These are phyloP conservation scores for Cystofilobasidium bisporidii DNA, from an alignment of 768 basidiomycete species.

Conservation along the genomic window DNA sequence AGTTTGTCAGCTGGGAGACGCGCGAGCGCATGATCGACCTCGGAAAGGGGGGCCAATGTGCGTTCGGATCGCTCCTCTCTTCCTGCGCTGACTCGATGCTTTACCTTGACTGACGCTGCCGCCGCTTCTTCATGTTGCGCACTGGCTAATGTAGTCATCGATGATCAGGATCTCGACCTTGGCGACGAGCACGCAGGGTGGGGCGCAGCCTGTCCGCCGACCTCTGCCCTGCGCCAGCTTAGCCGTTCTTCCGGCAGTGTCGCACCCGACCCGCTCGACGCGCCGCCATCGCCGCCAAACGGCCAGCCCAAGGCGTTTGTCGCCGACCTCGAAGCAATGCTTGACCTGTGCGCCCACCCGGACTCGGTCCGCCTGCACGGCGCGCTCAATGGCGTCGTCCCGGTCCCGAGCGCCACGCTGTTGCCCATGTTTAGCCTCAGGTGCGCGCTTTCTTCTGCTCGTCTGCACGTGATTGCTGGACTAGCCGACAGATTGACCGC, in stretches of 20 bases:
- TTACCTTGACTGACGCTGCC: no score
- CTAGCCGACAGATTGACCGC: no score
- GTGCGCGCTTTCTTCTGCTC: background rate
- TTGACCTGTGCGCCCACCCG: slow-evolving; percentile 50
- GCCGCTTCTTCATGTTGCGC: no score
- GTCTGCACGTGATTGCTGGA: no score
- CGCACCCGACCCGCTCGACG: background rate
- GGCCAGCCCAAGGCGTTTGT: slow-evolving; percentile 43
- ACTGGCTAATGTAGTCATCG: no score
- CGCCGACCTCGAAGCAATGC: slow-evolving; percentile 45
- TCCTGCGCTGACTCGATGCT: no score
- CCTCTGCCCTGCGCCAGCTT: background rate
- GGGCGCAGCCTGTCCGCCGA: slow-evolving; percentile 23
- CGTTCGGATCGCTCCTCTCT: no score
- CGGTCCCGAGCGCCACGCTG: slow-evolving; percentile 30
- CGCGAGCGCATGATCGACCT: slow-evolving; percentile 31
- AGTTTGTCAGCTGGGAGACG: slow-evolving; percentile 32
- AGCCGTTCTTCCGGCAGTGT: background rate
- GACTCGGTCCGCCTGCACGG: slow-evolving; percentile 41
- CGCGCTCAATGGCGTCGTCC: slow-evolving; percentile 27
- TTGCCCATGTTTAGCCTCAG: slow-evolving; percentile 35
- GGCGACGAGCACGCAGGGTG: slow-evolving; percentile 2
- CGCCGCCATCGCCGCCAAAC: background rate
- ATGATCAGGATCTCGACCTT: slow-evolving; percentile 20
- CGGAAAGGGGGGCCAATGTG: slow-evolving; percentile 35